These are phyloP conservation scores for Boletus vinaceobasis DNA, from an alignment of 768 basidiomycete genomes.

Conservation along the genomic window DNA sequence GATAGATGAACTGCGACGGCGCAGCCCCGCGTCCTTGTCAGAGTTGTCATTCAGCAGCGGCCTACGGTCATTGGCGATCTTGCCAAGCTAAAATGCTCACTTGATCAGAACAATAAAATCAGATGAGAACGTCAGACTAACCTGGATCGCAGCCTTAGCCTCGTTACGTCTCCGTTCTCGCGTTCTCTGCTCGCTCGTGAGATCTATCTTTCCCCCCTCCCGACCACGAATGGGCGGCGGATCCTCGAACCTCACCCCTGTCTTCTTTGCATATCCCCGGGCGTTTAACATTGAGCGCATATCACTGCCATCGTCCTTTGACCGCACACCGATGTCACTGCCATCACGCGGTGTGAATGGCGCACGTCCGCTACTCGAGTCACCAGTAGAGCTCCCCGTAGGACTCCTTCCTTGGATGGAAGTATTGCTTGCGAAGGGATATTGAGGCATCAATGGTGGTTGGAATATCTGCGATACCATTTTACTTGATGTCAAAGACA, in stretches of 20 bases:
- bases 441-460: constrained; percentile 32
- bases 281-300: constrained; percentile 27
- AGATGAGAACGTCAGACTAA: constrained; percentile 29
- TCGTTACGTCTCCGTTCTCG: constrained; percentile 73
- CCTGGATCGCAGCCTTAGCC: constrained; percentile 86
- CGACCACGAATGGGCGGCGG: constrained; percentile 31
- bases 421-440: constrained; percentile 53
- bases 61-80: constrained; percentile 76
- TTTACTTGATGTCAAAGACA: constrained; percentile 11
- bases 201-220: constrained; percentile 29
- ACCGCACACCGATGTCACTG: constrained; percentile 47
- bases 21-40: constrained; percentile 33
- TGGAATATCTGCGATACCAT: constrained; percentile 28
- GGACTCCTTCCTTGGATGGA: constrained; percentile 56
- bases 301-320: constrained; percentile 21
- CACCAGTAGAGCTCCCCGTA: constrained; percentile 75
- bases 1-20: constrained; percentile 27
- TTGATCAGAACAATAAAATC: not conserved
- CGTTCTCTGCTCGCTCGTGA: constrained; percentile 51
- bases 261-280: constrained; percentile 44
- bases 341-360: constrained; percentile 79
- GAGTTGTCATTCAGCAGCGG: constrained; percentile 52
- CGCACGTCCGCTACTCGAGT: constrained; percentile 74
- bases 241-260: constrained; percentile 71
- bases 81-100: constrained; percentile 60